Evolutionary conservation across 371 early-diverging fungal genomes (phyloP).

Genomic region (Mortierella sp.): DNA sequence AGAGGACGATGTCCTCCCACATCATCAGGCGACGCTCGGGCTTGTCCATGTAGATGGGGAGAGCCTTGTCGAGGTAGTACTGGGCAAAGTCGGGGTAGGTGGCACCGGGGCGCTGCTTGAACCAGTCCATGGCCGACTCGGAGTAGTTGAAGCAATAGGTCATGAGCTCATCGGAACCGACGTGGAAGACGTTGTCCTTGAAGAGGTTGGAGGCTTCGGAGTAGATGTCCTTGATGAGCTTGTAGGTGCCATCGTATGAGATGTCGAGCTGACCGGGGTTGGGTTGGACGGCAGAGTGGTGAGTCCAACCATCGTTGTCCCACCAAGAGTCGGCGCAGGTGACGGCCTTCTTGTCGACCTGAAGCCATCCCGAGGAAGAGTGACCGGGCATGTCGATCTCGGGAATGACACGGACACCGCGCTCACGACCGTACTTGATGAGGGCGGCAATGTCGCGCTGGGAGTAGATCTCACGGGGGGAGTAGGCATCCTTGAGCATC

Average conservation of each 20-base stretch:
- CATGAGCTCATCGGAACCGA: slow-evolving; percentile 86
- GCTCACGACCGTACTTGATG: slow-evolving; percentile 74
- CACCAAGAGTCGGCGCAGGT: slow-evolving; percentile 61
- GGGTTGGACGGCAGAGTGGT: slow-evolving; percentile 64
- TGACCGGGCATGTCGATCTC: slow-evolving; percentile 90
- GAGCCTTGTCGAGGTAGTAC: slow-evolving; percentile 52
- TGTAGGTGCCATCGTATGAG: slow-evolving; percentile 65
- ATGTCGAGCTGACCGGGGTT: slow-evolving; percentile 87
- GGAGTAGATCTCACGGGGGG: slow-evolving; percentile 65
- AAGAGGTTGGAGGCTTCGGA: slow-evolving; percentile 73
- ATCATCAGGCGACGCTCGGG: slow-evolving; percentile 58
- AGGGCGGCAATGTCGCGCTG: slow-evolving; percentile 71
- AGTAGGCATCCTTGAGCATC: slow-evolving; percentile 79
- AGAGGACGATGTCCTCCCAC: slow-evolving; percentile 54
- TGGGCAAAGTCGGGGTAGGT: slow-evolving; percentile 49
- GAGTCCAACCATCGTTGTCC: slow-evolving; percentile 65
- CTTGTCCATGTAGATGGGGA: slow-evolving; percentile 58
- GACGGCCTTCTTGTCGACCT: slow-evolving; percentile 64
- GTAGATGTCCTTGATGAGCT: slow-evolving; percentile 72
- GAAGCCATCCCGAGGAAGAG: slow-evolving; percentile 64
- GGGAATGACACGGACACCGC: slow-evolving; percentile 83
- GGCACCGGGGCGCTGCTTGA: slow-evolving; percentile 40
- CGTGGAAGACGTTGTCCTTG: slow-evolving; percentile 78
- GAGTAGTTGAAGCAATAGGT: slow-evolving; percentile 71
- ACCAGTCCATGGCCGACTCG: slow-evolving; percentile 51